These are phyloP conservation scores for Capsicum pubescens DNA, from an alignment of 257 asterid species.

Conservation along the genomic window DNA sequence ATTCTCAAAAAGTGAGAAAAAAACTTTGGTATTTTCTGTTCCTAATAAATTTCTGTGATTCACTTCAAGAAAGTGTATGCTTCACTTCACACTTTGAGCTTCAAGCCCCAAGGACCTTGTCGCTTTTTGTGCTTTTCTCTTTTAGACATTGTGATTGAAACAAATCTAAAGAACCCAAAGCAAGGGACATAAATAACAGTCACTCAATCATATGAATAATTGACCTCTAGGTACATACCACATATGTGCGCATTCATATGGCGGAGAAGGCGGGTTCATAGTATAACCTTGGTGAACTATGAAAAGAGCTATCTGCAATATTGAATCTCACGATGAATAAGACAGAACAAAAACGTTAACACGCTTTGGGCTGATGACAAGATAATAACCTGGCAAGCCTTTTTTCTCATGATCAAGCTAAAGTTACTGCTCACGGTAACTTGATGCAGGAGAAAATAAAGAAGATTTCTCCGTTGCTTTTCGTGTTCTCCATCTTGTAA, in stretches of 20 bases:
- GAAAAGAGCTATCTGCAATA: constrained; percentile 79
- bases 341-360: constrained; percentile 2
- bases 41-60: background rate
- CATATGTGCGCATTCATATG: constrained; percentile 95
- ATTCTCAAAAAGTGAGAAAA: too few relatives aligned
- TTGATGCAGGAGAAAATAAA: constrained; percentile 95
- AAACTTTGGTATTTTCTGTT: background rate
- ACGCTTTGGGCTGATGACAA: constrained; percentile 30
- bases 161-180: constrained; percentile 17
- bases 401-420: constrained; percentile 86
- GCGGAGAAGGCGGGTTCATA: constrained; percentile 98
- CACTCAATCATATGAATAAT: constrained; percentile 33
- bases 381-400: constrained; percentile 87
- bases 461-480: constrained; percentile 88
- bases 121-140: background rate
- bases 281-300: constrained; percentile 86
- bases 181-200: constrained; percentile 12
- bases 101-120: background rate
- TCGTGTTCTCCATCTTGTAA: constrained; percentile 99
- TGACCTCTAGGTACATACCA: constrained; percentile 65
- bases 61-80: background rate
- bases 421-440: constrained; percentile 94
- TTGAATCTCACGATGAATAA: constrained; percentile 29
- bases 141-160: background rate
- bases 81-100: constrained; percentile 13